Evolutionary conservation across 495 filamentous ascomycete genomes (phyloP).

Genomic region (Neurospora discreta): DNA sequence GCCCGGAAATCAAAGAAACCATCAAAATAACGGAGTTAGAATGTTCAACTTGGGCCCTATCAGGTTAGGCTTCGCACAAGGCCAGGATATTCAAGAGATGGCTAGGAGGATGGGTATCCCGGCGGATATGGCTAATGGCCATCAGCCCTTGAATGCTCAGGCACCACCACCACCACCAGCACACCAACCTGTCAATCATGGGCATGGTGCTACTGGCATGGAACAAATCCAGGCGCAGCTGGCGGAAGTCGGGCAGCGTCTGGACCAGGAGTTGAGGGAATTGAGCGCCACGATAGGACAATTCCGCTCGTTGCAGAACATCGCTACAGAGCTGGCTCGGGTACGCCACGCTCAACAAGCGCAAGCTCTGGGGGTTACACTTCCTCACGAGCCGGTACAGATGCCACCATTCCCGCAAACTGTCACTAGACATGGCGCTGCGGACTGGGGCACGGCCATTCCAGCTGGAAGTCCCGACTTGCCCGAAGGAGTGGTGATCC

Average conservation of each 20-base stretch:
- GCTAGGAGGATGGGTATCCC: conserved; percentile 29
- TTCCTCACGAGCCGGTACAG: conserved; percentile 9
- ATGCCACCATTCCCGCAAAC: conserved; percentile 16
- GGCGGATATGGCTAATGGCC: conserved; percentile 6
- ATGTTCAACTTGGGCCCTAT: conserved; percentile 55
- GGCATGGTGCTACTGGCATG: conserved; percentile 6
- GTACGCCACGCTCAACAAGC: conserved; percentile 20
- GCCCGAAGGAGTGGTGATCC: conserved; percentile 61
- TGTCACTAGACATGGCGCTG: conserved; percentile 31
- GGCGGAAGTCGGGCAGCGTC: conserved; percentile 51
- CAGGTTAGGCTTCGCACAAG: conserved; percentile 45
- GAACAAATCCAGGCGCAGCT: conserved; percentile 43
- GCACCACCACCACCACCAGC: neutral
- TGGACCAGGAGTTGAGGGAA: conserved; percentile 47
- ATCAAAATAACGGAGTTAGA: conserved; percentile 24
- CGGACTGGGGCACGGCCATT: conserved; percentile 36
- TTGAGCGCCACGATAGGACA: conserved; percentile 45
- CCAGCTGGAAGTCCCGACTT: conserved; percentile 55
- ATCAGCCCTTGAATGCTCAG: neutral
- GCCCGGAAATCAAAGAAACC: conserved; percentile 14
- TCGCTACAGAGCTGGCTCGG: conserved; percentile 42
- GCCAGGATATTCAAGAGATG: conserved; percentile 37
- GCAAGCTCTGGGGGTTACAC: conserved; percentile 8
- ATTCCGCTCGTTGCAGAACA: conserved; percentile 38
- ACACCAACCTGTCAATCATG: conserved; percentile 1